These are phyloP conservation scores for Tetrahymena borealis DNA, from an alignment of 73 alveolate genomes.

Conservation along the genomic window DNA sequence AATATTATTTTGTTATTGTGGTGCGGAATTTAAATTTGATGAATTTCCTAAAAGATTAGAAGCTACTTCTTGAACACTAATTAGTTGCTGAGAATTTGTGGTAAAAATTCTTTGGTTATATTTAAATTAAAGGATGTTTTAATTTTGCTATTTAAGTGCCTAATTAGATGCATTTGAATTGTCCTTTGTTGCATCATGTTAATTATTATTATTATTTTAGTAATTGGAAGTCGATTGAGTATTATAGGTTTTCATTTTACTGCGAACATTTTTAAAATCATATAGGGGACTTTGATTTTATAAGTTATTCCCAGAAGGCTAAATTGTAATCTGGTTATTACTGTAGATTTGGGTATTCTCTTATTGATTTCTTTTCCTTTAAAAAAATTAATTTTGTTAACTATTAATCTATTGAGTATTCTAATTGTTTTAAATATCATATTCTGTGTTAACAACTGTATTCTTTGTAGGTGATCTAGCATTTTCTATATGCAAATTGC, in stretches of 20 bases:
- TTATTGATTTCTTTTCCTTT: too few species aligned
- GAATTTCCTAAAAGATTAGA: not conserved
- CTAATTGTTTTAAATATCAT: not conserved
- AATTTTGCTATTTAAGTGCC: not conserved
- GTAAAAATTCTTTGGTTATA: too few species aligned
- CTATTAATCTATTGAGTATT: not conserved
- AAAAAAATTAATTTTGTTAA: not conserved
- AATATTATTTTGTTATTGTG: not conserved
- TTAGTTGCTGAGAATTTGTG: not conserved
- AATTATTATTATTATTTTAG: not conserved
- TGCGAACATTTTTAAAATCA: not conserved
- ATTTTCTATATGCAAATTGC: not conserved
- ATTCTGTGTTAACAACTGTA: not conserved
- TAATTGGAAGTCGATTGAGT: not conserved
- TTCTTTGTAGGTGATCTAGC: not conserved
- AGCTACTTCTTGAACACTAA: not conserved
- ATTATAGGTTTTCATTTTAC: not conserved
- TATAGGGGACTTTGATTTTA: not conserved
- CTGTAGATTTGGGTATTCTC: too few species aligned
- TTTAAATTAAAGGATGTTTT: not conserved
- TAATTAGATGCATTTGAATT: too few species aligned
- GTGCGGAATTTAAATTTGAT: not conserved
- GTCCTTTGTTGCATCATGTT: too few species aligned
- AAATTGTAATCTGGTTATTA: not conserved
- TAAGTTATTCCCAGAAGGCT: not conserved